These are phyloP conservation scores for Aspergillus aculeatinus DNA, from an alignment of 2,329 filamentous ascomycete genomes.

Conservation along the genomic window DNA sequence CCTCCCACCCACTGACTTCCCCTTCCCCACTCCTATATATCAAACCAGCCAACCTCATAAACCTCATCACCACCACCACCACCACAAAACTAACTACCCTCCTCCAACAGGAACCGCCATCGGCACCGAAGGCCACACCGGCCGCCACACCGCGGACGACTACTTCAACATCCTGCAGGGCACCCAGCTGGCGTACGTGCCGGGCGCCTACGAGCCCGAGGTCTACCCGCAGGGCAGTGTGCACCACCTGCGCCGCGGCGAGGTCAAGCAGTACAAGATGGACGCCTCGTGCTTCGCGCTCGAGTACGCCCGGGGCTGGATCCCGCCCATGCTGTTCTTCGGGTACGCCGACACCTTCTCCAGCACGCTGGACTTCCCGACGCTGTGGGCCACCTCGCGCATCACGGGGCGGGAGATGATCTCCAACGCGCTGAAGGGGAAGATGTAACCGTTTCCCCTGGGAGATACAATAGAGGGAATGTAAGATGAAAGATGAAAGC, in stretches of 20 bases:
- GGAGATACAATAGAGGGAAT: no score
- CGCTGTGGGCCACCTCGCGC: constrained; percentile 73
- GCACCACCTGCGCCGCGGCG: constrained; percentile 55
- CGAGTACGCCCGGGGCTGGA: constrained; percentile 65
- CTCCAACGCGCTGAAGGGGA: constrained; percentile 66
- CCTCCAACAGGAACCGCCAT: constrained; percentile 34
- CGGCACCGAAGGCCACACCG: constrained; percentile 84
- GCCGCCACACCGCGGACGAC: constrained; percentile 87
- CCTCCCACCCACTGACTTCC: background rate
- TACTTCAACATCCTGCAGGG: constrained; percentile 81
- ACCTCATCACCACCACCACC: background rate
- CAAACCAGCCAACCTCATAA: background rate
- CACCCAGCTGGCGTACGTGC: constrained; percentile 40
- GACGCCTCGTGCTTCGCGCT: constrained; percentile 39
- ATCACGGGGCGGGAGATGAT: constrained; percentile 78
- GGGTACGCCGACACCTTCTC: constrained; percentile 78
- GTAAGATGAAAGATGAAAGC: background rate
- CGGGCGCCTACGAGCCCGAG: constrained; percentile 40
- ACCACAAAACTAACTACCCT: background rate
- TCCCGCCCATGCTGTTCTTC: constrained; percentile 89
- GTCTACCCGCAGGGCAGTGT: constrained; percentile 40
- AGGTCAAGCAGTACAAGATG: constrained; percentile 70
- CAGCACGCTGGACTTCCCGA: constrained; percentile 82
- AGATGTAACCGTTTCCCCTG: constrained; percentile 55
- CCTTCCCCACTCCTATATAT: background rate